phyloP scores from a whole-genome alignment of 163 green algal genomes.

The Picocystis sp. region DNA sequence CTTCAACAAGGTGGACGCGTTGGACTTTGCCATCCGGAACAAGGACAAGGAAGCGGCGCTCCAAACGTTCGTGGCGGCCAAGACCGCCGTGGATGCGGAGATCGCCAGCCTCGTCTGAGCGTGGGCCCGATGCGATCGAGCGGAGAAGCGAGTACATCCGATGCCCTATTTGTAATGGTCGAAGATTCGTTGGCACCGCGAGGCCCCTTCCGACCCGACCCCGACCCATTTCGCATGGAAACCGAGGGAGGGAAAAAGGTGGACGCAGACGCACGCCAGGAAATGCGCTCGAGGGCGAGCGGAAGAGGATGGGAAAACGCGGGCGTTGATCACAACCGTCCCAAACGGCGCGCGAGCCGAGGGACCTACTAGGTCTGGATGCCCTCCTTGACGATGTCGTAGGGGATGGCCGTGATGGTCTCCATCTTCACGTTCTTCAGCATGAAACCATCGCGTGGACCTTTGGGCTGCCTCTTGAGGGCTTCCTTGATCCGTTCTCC shows the following conservation, averaged over 20 bases:
- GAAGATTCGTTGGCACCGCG: too few relatives aligned
- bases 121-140: background rate
- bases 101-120: background rate
- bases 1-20: conserved; percentile 2
- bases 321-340: background rate
- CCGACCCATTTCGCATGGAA: too few relatives aligned
- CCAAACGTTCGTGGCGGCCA: background rate
- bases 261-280: too few relatives aligned
- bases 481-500: conserved; percentile 29
- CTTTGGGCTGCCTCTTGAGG: conserved; percentile 43
- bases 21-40: conserved; percentile 2
- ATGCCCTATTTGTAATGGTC: too few relatives aligned
- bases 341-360: background rate
- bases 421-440: conserved; percentile 55
- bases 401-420: conserved; percentile 87
- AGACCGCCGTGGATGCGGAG: background rate
- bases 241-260: too few relatives aligned
- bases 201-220: too few relatives aligned
- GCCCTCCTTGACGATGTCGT: conserved; percentile 84
- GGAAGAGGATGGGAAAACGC: too few relatives aligned
- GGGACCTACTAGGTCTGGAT: conserved; percentile 20
- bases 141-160: background rate
- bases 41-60: conserved; percentile 3
- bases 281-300: too few relatives aligned
- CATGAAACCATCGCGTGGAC: conserved; percentile 61